Conservation (phyloP, 2,329 filamentous ascomycete species). For the Biscogniauxia sp. region DNA sequence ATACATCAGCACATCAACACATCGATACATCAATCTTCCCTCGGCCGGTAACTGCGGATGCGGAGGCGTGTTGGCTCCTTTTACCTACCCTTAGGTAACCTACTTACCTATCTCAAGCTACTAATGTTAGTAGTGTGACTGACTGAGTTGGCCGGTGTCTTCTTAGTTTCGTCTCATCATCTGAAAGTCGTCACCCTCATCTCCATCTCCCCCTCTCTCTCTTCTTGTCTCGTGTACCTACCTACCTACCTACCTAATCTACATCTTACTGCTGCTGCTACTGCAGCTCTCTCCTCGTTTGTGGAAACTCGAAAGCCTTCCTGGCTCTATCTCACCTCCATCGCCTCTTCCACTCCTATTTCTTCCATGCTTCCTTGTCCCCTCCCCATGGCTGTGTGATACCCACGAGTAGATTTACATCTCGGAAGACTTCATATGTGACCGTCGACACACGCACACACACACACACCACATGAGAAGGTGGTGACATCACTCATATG, state of each 20-base stretch:
- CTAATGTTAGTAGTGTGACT: not conserved
- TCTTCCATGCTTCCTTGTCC: slow-evolving; percentile 12
- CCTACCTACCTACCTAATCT: too few species aligned
- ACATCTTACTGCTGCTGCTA: too few species aligned
- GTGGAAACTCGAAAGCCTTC: too few species aligned
- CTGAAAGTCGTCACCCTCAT: too few species aligned
- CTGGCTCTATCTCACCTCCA: too few species aligned
- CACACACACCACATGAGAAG: too few species aligned
- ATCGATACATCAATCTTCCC: not conserved
- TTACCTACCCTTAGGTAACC: too few species aligned
- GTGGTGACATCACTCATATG: not conserved
- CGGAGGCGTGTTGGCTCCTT: not conserved
- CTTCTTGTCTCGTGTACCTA: too few species aligned
- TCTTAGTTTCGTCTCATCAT: not conserved
- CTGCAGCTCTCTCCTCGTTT: too few species aligned
- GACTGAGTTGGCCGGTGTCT: not conserved
- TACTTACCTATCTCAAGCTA: too few species aligned
- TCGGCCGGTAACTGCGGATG: not conserved
- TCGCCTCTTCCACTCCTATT: not conserved
- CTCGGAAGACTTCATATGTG: not conserved
- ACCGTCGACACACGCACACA: not conserved
- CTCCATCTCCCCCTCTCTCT: too few species aligned
- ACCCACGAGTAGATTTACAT: not conserved
- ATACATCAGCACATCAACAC: too few species aligned
- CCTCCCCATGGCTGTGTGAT: not conserved